Conservation (phyloP, 2,329 filamentous ascomycete species). For the Emmonsia crescens region DNA sequence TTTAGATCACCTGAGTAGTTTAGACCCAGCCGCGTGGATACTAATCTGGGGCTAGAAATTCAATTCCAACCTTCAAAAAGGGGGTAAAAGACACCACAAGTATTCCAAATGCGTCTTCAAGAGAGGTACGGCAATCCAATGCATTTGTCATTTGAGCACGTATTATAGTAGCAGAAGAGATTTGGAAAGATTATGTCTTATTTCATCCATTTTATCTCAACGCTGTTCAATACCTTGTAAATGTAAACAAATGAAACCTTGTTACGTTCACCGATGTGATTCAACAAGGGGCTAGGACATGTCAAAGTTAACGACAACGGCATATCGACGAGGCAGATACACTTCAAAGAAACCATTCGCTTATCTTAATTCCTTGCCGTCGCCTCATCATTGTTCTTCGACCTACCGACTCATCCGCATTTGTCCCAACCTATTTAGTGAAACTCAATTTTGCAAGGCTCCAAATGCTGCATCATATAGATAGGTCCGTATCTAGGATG, state of each 20-base stretch:
- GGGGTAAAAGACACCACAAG: not conserved
- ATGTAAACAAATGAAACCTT: not conserved
- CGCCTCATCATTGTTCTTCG: constrained; percentile 1
- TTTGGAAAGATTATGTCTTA: not conserved
- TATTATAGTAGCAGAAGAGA: not conserved
- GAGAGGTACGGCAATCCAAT: not conserved
- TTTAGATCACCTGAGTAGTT: constrained; percentile 30
- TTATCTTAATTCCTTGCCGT: not conserved
- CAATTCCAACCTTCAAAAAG: constrained; percentile 31
- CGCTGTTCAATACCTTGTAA: constrained; percentile 1
- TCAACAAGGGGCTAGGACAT: not conserved
- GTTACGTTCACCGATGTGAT: not conserved
- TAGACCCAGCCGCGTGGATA: constrained; percentile 27
- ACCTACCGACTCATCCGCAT: not conserved
- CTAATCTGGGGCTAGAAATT: constrained; percentile 28
- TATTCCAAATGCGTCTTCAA: not conserved
- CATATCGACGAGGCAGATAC: not conserved
- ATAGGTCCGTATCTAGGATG: not conserved
- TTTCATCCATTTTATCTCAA: not conserved
- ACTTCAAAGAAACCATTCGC: not conserved
- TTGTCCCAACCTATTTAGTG: not conserved
- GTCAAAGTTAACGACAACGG: not conserved
- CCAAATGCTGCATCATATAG: not conserved
- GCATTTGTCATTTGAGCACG: not conserved
- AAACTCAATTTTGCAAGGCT: constrained; percentile 1